phyloP scores from a whole-genome alignment of 495 filamentous ascomycete species.

The Hypoxylon perforatum region DNA sequence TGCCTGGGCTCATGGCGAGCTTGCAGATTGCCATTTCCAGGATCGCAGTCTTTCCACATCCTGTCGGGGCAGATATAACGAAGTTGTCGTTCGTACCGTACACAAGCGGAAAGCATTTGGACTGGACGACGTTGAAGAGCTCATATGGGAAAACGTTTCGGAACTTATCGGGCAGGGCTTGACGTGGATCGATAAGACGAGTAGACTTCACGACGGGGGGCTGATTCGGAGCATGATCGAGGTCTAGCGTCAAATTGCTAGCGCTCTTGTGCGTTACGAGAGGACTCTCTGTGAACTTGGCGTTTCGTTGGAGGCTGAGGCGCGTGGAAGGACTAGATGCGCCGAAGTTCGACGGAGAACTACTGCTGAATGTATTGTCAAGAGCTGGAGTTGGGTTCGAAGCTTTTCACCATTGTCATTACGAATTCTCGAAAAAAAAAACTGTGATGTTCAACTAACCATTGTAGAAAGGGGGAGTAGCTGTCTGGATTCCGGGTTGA shows the following conservation, averaged over 20 bases:
- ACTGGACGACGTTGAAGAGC: slow-evolving; percentile 92
- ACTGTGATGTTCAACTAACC: slow-evolving; percentile 36
- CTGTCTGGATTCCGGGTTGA: slow-evolving; percentile 41
- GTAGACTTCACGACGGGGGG: slow-evolving; percentile 70
- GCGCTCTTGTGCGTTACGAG: slow-evolving; percentile 27
- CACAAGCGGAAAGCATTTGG: slow-evolving; percentile 79
- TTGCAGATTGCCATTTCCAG: slow-evolving; percentile 93
- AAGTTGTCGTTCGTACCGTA: slow-evolving; percentile 84
- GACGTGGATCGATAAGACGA: slow-evolving; percentile 73
- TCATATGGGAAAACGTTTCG: slow-evolving; percentile 81
- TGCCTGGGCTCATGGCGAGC: slow-evolving; percentile 69
- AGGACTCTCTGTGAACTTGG: slow-evolving; percentile 18
- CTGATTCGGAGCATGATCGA: slow-evolving; percentile 41
- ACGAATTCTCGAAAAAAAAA: neutral
- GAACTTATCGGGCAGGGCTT: slow-evolving; percentile 79
- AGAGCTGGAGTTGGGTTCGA: slow-evolving; percentile 28
- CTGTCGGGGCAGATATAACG: slow-evolving; percentile 90
- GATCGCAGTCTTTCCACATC: slow-evolving; percentile 92
- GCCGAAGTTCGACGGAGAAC: slow-evolving; percentile 46
- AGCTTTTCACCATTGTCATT: slow-evolving; percentile 32
- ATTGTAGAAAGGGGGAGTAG: slow-evolving; percentile 46
- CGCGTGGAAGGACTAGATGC: slow-evolving; percentile 55
- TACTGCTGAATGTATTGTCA: slow-evolving; percentile 36
- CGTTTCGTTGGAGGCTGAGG: slow-evolving; percentile 44
- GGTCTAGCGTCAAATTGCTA: slow-evolving; percentile 28